Evolutionary conservation across 805 yeast species (phyloP), one percentile per base, ranked within the genome.

Genomic region (Wickerhamomyces canadensis): DNA sequence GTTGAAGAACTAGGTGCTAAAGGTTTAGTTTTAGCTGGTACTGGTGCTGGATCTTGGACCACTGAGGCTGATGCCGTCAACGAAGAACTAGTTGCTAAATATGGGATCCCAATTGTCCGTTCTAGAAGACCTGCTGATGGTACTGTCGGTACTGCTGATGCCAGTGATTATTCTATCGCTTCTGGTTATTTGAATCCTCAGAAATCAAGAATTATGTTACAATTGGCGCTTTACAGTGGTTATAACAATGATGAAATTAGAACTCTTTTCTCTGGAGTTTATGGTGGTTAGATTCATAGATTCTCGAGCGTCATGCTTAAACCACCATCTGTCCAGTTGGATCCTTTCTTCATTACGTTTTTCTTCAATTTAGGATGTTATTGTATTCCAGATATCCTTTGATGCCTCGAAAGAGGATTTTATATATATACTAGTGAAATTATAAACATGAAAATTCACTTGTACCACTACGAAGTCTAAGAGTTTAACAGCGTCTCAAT

Each of bases 121-220:
- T 76, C 83, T 14, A 78, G 77, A 50, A 66, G 86, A 51, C 67
- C 84, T 12, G 71, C 71, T 67, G 84, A 78, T 53, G 86, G 86
- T 18, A 69, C 74, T 70, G 80, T 80, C 15, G 84, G 85, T 3
- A 58, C 51, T 6, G 78, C 72, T 5, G 61, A 61, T 13, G 47
- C 42, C 21, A 62, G 58, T 33, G 40, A 48, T 10, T 41, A 38
- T 11, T 63, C 67, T 5, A 60, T 72, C 31, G 76, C 78, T 5
- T 65, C 71, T 34, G 80, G 80, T 0, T 67, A 69, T 43, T 60
- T 74, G 41, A 68, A 72, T 42, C 78, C 80, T 2, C 71, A 64
- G 31, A 73, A 74, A 56, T 61, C 74, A 5, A 58, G 76, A 40
- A 64, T 74, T 17, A 58, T 73, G 34, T 58, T 74, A 24, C 78